Percentiles rank a stretch among this genome's conserved stretches.
phyloP scores from a whole-genome alignment of 2,329 filamentous ascomycete genomes.

The Fusarium pseudograminearum region DNA sequence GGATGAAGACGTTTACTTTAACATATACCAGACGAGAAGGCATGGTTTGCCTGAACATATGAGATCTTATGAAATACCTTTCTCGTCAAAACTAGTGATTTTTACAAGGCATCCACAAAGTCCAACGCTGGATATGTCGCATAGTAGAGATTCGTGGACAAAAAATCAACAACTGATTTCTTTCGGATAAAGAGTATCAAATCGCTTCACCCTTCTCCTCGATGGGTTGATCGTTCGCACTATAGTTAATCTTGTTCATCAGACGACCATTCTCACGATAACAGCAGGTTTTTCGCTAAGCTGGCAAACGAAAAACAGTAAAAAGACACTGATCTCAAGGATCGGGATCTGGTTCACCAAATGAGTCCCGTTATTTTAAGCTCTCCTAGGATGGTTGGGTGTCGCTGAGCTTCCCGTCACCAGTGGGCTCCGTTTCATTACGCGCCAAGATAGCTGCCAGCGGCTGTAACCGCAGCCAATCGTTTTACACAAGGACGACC shows the following conservation, averaged over 20 bases:
- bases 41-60: background rate
- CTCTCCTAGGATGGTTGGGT: constrained; percentile 11
- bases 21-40: background rate
- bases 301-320: background rate
- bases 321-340: background rate
- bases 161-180: background rate
- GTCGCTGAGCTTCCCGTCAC: background rate
- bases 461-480: constrained; percentile 31
- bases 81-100: background rate
- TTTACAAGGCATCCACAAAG: background rate
- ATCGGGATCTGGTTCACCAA: background rate
- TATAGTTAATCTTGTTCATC: background rate
- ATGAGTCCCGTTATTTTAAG: constrained; percentile 17
- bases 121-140: background rate
- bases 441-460: constrained; percentile 27
- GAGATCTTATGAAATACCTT: background rate
- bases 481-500: constrained; percentile 23
- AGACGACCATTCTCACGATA: background rate
- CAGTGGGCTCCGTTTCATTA: constrained; percentile 29
- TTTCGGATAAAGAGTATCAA: background rate
- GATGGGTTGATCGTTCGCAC: background rate
- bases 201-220: too few species aligned
- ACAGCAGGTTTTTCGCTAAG: background rate
- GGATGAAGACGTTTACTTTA: background rate
- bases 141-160: background rate